phyloP scores from a whole-genome alignment of 805 yeast species.

The Starmera amethionina region DNA sequence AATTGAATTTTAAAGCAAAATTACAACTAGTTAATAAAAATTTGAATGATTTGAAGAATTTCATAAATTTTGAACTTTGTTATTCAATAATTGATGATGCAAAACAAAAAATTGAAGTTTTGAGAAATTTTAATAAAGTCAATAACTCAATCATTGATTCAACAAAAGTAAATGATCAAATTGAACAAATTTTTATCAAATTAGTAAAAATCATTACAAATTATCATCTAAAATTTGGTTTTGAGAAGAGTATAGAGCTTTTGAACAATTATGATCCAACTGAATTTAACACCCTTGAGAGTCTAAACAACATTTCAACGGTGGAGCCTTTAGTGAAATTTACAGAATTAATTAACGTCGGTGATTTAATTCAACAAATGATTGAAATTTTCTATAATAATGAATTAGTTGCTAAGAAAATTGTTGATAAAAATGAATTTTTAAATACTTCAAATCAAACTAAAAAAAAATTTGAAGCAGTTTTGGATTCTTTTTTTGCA shows the following conservation, averaged over 20 bases:
- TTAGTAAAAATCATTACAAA: constrained; percentile 54
- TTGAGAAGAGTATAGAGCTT: constrained; percentile 66
- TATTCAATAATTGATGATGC: constrained; percentile 63
- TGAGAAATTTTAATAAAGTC: constrained; percentile 34
- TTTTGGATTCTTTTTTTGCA: constrained; percentile 83
- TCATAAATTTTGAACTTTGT: constrained; percentile 75
- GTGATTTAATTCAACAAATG: constrained; percentile 90
- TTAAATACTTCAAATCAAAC: constrained; percentile 66
- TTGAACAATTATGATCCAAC: constrained; percentile 64
- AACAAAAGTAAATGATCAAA: constrained; percentile 22
- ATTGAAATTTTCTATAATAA: constrained; percentile 82
- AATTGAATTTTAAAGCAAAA: constrained; percentile 62
- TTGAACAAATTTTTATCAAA: constrained; percentile 59
- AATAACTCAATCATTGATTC: constrained; percentile 21
- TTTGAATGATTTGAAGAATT: constrained; percentile 63
- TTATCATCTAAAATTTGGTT: constrained; percentile 78
- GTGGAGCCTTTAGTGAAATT: constrained; percentile 84
- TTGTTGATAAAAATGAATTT: constrained; percentile 71
- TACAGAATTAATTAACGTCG: constrained; percentile 84
- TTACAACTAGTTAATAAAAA: constrained; percentile 69
- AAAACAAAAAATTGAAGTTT: constrained; percentile 49
- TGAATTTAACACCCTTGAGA: constrained; percentile 23
- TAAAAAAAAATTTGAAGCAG: constrained; percentile 72
- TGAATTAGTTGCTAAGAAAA: constrained; percentile 48
- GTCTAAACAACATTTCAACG: constrained; percentile 20